Evolutionary conservation across 2,329 filamentous ascomycete genomes (phyloP).

Genomic region (Nothomitra cinnamomea): DNA sequence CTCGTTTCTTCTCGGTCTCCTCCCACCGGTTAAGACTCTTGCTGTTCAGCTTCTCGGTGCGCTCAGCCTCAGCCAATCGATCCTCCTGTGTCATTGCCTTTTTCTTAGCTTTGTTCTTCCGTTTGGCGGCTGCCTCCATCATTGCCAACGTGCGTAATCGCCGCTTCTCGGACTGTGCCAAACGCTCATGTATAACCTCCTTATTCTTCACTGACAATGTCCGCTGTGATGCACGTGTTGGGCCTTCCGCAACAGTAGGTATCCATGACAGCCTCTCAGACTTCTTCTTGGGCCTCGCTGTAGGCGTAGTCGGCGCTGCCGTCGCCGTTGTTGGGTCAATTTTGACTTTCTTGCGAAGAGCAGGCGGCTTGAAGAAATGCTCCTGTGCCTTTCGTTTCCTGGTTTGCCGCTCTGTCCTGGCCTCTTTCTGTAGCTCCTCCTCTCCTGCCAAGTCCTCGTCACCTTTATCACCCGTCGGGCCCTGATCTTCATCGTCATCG

Average conservation of each 20-base stretch:
- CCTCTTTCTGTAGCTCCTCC: conserved; percentile 64
- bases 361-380: conserved; percentile 44
- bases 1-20: conserved; percentile 73
- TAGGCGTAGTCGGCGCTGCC: conserved; percentile 17
- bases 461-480: conserved; percentile 30
- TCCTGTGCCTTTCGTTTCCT: conserved; percentile 74
- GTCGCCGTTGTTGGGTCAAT: conserved; percentile 39
- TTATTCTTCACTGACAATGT: conserved; percentile 49
- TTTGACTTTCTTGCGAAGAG: conserved; percentile 52
- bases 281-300: conserved; percentile 43
- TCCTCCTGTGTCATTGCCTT: conserved; percentile 77
- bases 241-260: conserved; percentile 43
- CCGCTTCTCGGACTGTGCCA: conserved; percentile 31
- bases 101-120: conserved; percentile 56
- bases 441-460: conserved; percentile 71
- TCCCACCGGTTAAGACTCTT: conserved; percentile 92
- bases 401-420: conserved; percentile 46
- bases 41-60: conserved; percentile 70
- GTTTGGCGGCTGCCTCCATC: conserved; percentile 43
- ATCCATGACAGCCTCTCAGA: conserved; percentile 56
- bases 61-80: conserved; percentile 62
- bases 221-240: conserved; percentile 43
- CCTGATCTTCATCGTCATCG: conserved; percentile 58
- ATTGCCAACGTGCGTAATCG: conserved; percentile 31
- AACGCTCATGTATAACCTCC: conserved; percentile 32